Base-by-base conservation (phyloP, 768 basidiomycete genomes). In the Xanthoconium purpureum region DNA sequence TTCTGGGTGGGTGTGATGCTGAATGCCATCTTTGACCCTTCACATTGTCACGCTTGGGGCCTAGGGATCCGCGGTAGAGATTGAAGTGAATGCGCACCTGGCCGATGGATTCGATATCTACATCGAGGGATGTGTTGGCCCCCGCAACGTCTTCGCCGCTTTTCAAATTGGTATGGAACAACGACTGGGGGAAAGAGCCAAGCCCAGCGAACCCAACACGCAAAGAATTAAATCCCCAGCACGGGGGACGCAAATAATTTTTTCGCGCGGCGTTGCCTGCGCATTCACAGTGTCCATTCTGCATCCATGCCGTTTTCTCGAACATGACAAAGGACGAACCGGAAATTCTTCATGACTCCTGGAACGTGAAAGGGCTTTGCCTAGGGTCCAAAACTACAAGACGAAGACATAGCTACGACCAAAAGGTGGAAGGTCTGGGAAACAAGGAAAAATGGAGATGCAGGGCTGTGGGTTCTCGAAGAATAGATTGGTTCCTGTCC, bases 11-110 rank as follows among this genome's bases (percentile, higher is more conserved):
- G 43, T 11, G 43, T 32, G 56, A 49, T 37, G 51, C 1, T 52
- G 66, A 52, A 64, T 69, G 46, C 59, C 59, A 67, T 29, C 28
- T 24, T 33, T 14, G 39, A 51, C 58, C 56, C 60, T 54, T 67
- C 67, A 69, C 66, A 58, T 18, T 5, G 15, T 67, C 67, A 67
- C 67, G 20, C 39, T 42, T 47, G 54, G 52, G 20, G 54, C 67
- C 55, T 58, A 58, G 58, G 58, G 63, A 68, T 68, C 60, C 66
- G 66, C 66, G 64, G 66, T 57, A 52, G 57, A 48, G 35, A 55
- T 49, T 50, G 58, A 36, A 54, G 40, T 12, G 43, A 52, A 47
- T 4, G 36, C 6, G 33, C 3, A 24, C 24, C 36, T 30, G 40
- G 35, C 47, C 4, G 28, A 36, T 20, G 47, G 9, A 43, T 53